Evolutionary conservation across 2,329 filamentous ascomycete species (phyloP), one percentile per base, ranked within the genome.

Genomic region (Ilyonectria robusta): DNA sequence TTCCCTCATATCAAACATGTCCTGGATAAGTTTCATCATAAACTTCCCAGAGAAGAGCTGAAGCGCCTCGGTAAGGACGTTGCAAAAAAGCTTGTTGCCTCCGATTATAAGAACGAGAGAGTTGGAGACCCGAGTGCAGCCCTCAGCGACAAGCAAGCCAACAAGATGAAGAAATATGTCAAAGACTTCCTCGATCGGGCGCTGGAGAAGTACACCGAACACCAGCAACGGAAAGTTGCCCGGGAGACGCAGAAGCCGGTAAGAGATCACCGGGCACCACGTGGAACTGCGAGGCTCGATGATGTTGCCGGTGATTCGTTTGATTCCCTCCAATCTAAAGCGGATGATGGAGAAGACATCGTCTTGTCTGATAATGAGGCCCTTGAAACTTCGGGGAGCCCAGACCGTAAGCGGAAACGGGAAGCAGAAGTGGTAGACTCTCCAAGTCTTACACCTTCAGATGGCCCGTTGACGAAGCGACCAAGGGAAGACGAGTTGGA

Each of bases 31-130:
- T 98, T 94, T 80, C 92, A 92, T 69, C 88, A 94, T 76, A 95
- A 94, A 81, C 89, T 98, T 23, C 93, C 94, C 4, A 95, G 92
- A 77, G 94, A 98, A 7, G 88, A 91, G 56, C 78, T 91, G 3
- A 91, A 91, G 76, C 86, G 86, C 64, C 85, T 90, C 54, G 86
- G 85, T 62, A 89, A 91, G 74, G 87, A 92, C 79, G 88, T 95
- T 53, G 91, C 91, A 63, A 97, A 97, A 81, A 97, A 95, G 80
- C 88, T 98, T 15, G 95, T 97, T 21, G 89, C 93, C 19, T 96
- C 94, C 0, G 95, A 98, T 79, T 98, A 93, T 83, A 97, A 97
- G 79, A 92, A 95, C 76, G 89, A 91, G 54, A 91, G 94, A n/a
- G 94, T 98, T 10, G 87, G 89, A 51, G 92, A 98, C 76, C 95